Conservation (phyloP, 805 yeast genomes). For the Ogataea pilisensis region DNA sequence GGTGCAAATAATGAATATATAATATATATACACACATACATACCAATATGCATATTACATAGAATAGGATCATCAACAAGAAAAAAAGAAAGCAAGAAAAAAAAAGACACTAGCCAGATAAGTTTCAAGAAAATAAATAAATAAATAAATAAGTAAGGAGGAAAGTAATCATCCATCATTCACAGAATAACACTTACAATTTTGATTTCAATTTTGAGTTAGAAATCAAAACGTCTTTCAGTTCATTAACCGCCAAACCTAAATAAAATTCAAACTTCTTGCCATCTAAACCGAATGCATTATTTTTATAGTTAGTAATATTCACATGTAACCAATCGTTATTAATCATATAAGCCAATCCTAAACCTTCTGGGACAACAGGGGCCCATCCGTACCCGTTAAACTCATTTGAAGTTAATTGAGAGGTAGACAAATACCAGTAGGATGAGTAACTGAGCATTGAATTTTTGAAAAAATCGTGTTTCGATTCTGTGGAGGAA, state of each 20-base stretch:
- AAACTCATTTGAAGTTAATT: slow-evolving; percentile 76
- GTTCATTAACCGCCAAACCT: slow-evolving; percentile 74
- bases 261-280: slow-evolving; percentile 62
- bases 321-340: slow-evolving; percentile 82
- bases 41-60: no score
- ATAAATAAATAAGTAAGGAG: neutral
- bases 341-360: slow-evolving; percentile 90
- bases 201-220: slow-evolving; percentile 1
- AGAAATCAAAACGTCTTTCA: slow-evolving; percentile 53
- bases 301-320: slow-evolving; percentile 67
- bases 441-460: slow-evolving; percentile 69
- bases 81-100: no score
- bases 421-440: slow-evolving; percentile 89
- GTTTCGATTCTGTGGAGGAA: slow-evolving; percentile 52
- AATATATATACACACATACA: no score
- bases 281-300: slow-evolving; percentile 51
- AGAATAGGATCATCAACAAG: no score
- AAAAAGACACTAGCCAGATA: no score
- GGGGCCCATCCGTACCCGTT: slow-evolving; percentile 97
- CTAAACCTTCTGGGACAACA: slow-evolving; percentile 90
- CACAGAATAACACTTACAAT: no score
- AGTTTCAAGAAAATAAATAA: neutral
- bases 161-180: no score
- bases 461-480: slow-evolving; percentile 72
- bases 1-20: no score